phyloP scores from a whole-genome alignment of 2,329 filamentous ascomycete genomes.

The Plenodomus biglobosus region DNA sequence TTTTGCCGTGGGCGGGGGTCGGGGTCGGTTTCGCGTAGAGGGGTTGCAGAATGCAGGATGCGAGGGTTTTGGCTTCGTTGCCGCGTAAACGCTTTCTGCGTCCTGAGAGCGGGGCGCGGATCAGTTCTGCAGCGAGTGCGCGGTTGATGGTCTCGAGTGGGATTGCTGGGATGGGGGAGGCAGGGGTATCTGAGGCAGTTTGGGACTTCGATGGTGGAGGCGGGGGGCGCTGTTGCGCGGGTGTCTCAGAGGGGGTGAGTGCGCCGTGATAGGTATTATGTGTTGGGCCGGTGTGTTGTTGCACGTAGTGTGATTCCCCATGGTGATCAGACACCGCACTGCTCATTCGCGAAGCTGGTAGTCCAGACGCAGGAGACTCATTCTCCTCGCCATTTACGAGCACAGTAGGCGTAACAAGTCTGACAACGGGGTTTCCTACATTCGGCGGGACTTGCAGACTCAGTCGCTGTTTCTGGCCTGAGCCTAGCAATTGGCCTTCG shows the following conservation, averaged over 20 bases:
- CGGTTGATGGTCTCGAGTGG: conserved; percentile 49
- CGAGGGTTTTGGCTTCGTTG: conserved; percentile 51
- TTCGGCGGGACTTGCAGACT: conserved; percentile 66
- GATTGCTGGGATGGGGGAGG: conserved; percentile 19
- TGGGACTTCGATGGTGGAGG: conserved; percentile 11
- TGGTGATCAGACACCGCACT: conserved; percentile 3
- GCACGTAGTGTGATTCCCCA: conserved; percentile 12
- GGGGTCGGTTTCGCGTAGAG: conserved; percentile 37
- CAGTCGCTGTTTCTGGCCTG: conserved; percentile 52
- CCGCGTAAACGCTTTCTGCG: conserved; percentile 47
- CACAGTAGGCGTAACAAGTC: conserved; percentile 62
- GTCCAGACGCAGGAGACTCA: conserved; percentile 23
- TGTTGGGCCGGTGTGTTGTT: conserved; percentile 23
- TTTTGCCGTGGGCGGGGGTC: conserved; percentile 6
- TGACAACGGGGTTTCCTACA: conserved; percentile 58
- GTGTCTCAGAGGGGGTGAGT: conserved; percentile 35
- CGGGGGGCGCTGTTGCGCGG: conserved; percentile 23
- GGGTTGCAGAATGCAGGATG: conserved; percentile 46
- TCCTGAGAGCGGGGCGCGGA: conserved; percentile 49
- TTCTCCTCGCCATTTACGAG: conserved; percentile 55
- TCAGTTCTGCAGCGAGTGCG: conserved; percentile 50
- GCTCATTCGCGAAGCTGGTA: conserved; percentile 29
- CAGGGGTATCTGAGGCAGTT: conserved; percentile 8
- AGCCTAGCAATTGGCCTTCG: conserved; percentile 26
- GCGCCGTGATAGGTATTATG: conserved; percentile 26